Evolutionary conservation across 176 grass and related monocot species (phyloP), one percentile per base, ranked within the genome.

Genomic region (Saccharum officinarum): DNA sequence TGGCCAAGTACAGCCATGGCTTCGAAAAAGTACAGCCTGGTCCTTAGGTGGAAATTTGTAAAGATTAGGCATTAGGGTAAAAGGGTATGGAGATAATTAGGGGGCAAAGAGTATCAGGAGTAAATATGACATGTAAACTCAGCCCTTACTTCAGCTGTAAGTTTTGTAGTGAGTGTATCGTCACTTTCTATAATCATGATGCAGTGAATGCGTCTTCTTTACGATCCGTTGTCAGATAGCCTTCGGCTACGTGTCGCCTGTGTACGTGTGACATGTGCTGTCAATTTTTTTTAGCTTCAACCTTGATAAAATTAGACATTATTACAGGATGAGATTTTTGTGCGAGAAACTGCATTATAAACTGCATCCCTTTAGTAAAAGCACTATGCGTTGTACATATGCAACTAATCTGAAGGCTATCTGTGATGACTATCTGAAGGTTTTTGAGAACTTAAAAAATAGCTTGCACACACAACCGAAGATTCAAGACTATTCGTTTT

Each of bases 1-100:
- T 76, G 85, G 61, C 81, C 75, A 83, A 90, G 84, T 75, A 79
- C 75, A 90, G 80, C 60, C 60, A 67, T 73, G 75, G 79, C 73
- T 69, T 86, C 7, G 69, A 45, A 38, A 76, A 70, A 34, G 33
- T 64, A 50, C 8, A 77, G 79, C 52, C 78, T 25, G 37, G 66
- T 55, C 40, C 6, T 0, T 76, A 69, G 80, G 85, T 84, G 36
- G 61, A 15, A 69, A 52, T 62, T 52, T 91, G 80, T 91, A 87
- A 64, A 91, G 87, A 80, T 63, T 75, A 87, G 89, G 69, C 46
- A 49, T 37, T 47, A 86, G 74, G 41, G 57, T 15, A 54, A 73
- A 22, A 22, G 11, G 22, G 79, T 74, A 83, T 59, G 37, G 28
- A 76, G 46, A 72, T 45, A 18, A 39, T 81, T 45, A 26, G 37